Percentiles rank a stretch among this genome's conserved stretches.
These are phyloP conservation scores for Botryosphaeria dothidea DNA, from an alignment of 2,329 filamentous ascomycete genomes.

Conservation along the genomic window DNA sequence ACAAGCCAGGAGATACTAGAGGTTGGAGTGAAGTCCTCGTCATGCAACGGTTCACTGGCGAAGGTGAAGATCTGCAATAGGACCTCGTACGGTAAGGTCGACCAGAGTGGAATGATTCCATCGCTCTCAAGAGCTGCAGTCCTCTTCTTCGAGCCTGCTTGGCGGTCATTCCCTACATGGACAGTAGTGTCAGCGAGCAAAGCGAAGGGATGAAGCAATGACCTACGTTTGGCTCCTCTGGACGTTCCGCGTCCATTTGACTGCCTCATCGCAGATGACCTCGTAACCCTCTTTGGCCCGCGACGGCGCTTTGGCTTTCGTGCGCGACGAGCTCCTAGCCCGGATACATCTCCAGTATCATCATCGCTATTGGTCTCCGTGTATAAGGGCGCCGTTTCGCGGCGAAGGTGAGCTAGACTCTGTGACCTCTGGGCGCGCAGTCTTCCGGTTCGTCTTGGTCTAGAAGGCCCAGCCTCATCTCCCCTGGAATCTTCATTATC, in stretches of 20 bases:
- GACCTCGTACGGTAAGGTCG: slow-evolving; percentile 66
- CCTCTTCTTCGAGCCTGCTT: not conserved
- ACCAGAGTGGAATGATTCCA: slow-evolving; percentile 56
- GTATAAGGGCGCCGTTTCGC: slow-evolving; percentile 7
- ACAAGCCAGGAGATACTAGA: slow-evolving; percentile 63
- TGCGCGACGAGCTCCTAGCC: not conserved
- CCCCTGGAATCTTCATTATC: not conserved
- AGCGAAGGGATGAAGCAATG: not conserved
- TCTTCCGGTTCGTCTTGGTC: slow-evolving; percentile 9
- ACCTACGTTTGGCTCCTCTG: slow-evolving; percentile 1
- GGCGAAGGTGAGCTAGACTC: slow-evolving; percentile 2
- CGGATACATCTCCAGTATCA: slow-evolving; percentile 3
- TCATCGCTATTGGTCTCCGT: slow-evolving; percentile 3
- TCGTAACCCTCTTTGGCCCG: not conserved
- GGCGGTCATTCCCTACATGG: not conserved
- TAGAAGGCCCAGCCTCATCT: not conserved
- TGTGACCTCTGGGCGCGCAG: slow-evolving; percentile 3
- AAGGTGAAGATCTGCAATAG: slow-evolving; percentile 70
- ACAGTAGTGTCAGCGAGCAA: slow-evolving; percentile 9
- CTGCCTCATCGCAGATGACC: not conserved
- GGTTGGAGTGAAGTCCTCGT: slow-evolving; percentile 46
- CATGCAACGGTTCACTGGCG: slow-evolving; percentile 61
- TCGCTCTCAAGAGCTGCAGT: slow-evolving; percentile 20
- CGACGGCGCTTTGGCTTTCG: slow-evolving; percentile 1
- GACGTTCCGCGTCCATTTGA: not conserved